These are phyloP conservation scores for Aspergillus udagawae DNA, from an alignment of 2,329 filamentous ascomycete genomes.

Conservation along the genomic window DNA sequence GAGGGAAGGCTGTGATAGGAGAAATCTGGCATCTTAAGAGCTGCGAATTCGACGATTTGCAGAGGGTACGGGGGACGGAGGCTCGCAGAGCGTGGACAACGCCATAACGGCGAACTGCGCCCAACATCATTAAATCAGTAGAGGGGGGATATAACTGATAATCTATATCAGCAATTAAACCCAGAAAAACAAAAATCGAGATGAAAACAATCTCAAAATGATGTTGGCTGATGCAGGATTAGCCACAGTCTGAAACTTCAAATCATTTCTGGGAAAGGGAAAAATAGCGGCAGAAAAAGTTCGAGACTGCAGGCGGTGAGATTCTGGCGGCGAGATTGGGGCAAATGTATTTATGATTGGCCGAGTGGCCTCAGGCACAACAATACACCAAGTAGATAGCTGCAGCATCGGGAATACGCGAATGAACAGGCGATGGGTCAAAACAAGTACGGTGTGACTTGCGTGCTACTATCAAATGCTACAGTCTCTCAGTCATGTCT, in stretches of 20 bases:
- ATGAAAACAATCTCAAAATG: constrained; percentile 1
- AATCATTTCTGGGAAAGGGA: background rate
- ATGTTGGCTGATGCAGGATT: background rate
- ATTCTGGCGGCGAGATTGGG: background rate
- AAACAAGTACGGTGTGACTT: background rate
- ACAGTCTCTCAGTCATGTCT: background rate
- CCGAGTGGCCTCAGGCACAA: background rate
- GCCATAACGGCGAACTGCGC: constrained; percentile 37
- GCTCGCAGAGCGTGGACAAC: constrained; percentile 35
- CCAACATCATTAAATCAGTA: constrained; percentile 30
- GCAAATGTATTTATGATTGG: background rate
- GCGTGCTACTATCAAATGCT: background rate
- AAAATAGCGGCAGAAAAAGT: background rate
- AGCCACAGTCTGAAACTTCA: background rate
- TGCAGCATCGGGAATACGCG: background rate
- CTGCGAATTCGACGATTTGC: constrained; percentile 25
- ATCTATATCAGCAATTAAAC: background rate
- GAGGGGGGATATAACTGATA: background rate
- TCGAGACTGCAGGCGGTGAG: background rate
- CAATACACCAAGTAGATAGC: no score
- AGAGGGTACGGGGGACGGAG: constrained; percentile 27
- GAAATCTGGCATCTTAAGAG: constrained; percentile 25
- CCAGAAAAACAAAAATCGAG: background rate
- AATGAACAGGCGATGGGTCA: background rate
- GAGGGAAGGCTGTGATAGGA: constrained; percentile 12